These are phyloP conservation scores for Capniomyces stellatus DNA, from an alignment of 371 early-diverging fungal genomes.

Conservation along the genomic window DNA sequence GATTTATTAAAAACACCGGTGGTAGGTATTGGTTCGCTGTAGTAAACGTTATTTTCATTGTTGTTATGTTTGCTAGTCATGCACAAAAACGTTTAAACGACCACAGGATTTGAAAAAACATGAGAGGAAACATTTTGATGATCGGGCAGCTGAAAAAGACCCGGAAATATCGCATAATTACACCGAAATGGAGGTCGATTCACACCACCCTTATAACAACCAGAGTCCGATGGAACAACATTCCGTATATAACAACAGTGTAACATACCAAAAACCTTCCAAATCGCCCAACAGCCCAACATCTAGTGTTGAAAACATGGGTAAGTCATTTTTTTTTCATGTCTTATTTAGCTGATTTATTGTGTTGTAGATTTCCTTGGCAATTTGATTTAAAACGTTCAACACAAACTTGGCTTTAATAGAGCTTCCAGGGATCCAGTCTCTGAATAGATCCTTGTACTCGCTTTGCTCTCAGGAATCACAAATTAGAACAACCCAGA, in stretches of 20 bases:
- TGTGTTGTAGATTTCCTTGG: too few relatives aligned
- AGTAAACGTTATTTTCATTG: neutral
- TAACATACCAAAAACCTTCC: neutral
- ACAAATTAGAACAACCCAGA: too few relatives aligned
- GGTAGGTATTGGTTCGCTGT: neutral
- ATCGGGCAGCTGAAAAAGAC: too few relatives aligned
- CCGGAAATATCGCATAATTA: too few relatives aligned
- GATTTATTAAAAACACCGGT: neutral
- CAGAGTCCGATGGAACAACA: neutral
- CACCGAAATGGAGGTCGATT: slow-evolving; percentile 5
- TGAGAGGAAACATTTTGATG: slow-evolving; percentile 57
- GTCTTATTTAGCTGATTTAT: too few relatives aligned
- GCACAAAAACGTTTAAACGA: slow-evolving; percentile 75
- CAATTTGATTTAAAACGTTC: too few relatives aligned
- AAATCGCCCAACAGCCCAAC: neutral
- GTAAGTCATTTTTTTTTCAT: too few relatives aligned
- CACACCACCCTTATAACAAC: slow-evolving; percentile 2
- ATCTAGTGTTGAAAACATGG: neutral
- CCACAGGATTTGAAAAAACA: slow-evolving; percentile 91
- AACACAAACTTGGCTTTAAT: too few relatives aligned
- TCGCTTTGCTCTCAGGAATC: too few relatives aligned
- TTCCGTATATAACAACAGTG: neutral
- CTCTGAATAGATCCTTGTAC: too few relatives aligned
- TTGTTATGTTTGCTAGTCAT: slow-evolving; percentile 13
- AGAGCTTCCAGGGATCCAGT: too few relatives aligned